phyloP scores from a whole-genome alignment of 1,284 basidiomycete species.

The Phellinidium pouzarii region DNA sequence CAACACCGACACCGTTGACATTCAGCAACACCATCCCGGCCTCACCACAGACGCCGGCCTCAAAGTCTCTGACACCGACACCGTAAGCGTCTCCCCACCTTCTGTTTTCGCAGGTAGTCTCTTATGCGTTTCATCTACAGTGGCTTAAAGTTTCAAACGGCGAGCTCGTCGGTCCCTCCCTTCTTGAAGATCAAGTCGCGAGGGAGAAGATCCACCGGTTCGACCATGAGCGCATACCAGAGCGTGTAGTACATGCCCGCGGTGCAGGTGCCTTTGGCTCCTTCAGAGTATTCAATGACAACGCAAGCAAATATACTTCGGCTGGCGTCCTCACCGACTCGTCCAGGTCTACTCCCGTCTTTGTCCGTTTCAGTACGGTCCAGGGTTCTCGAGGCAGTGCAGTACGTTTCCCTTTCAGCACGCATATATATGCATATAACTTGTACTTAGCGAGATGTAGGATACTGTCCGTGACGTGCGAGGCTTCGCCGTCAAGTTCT shows the following conservation, averaged over 20 bases:
- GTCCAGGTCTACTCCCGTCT: conserved; percentile 63
- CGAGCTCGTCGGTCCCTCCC: conserved; percentile 40
- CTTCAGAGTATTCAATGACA: conserved; percentile 65
- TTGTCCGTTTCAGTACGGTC: conserved; percentile 79
- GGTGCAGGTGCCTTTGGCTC: conserved; percentile 78
- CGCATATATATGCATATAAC: not conserved
- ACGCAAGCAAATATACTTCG: conserved; percentile 56
- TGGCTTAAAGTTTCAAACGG: conserved; percentile 53
- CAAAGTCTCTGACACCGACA: conserved; percentile 54
- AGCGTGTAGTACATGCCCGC: conserved; percentile 63
- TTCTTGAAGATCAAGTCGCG: conserved; percentile 62
- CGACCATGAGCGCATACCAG: conserved; percentile 84
- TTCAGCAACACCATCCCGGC: conserved; percentile 28
- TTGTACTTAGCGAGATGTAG: conserved; percentile 29
- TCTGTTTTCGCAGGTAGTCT: too few relatives aligned
- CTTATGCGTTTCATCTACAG: too few relatives aligned
- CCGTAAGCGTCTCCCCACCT: too few relatives aligned
- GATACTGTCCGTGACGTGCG: conserved; percentile 80
- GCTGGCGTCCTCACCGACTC: conserved; percentile 69
- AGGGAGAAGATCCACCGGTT: conserved; percentile 73
- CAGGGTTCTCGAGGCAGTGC: conserved; percentile 71
- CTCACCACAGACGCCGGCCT: conserved; percentile 61
- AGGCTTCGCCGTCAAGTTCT: conserved; percentile 78
- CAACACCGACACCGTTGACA: conserved; percentile 36
- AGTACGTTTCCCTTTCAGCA: conserved; percentile 30